Evolutionary conservation across 2,329 filamentous ascomycete species (phyloP).

Genomic region (Ophiostoma triangulosporum): DNA sequence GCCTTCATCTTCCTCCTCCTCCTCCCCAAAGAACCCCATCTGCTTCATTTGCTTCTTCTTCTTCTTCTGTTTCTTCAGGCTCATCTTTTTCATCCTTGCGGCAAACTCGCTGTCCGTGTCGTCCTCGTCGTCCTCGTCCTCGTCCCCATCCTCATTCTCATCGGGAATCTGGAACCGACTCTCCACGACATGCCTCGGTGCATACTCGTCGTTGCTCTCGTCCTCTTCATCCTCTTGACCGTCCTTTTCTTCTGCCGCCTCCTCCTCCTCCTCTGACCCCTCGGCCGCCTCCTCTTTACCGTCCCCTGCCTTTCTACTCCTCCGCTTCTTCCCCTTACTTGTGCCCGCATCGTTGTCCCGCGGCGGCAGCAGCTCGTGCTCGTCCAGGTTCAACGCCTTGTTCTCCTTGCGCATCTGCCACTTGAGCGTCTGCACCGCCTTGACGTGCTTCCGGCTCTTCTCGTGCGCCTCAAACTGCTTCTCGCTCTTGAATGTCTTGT

Average conservation of each 20-base stretch:
- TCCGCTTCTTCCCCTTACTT: not conserved
- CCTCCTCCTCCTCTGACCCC: not conserved
- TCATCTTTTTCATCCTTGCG: not conserved
- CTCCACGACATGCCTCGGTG: conserved; percentile 30
- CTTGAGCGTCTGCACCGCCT: conserved; percentile 67
- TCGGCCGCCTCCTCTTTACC: conserved; percentile 5
- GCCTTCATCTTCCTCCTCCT: conserved; percentile 22
- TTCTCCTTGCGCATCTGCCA: conserved; percentile 77
- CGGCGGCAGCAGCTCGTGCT: not conserved
- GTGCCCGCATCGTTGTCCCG: not conserved
- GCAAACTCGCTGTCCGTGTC: conserved; percentile 50
- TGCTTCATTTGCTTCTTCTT: conserved; percentile 1
- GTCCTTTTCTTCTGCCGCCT: conserved; percentile 57
- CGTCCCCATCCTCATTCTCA: not conserved
- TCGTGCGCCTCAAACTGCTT: conserved; percentile 86
- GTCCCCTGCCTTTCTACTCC: not conserved
- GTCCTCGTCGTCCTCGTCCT: conserved; percentile 31
- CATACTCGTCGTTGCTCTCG: conserved; percentile 29
- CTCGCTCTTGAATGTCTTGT: conserved; percentile 75
- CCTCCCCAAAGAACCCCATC: conserved; percentile 21
- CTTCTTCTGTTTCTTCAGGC: conserved; percentile 1
- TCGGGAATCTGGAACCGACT: conserved; percentile 22
- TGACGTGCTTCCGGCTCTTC: conserved; percentile 91
- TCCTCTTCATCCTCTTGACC: not conserved
- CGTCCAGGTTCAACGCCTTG: conserved; percentile 34